Evolutionary conservation across 768 basidiomycete genomes (phyloP).

Genomic region (Clitopilus hobsonii): DNA sequence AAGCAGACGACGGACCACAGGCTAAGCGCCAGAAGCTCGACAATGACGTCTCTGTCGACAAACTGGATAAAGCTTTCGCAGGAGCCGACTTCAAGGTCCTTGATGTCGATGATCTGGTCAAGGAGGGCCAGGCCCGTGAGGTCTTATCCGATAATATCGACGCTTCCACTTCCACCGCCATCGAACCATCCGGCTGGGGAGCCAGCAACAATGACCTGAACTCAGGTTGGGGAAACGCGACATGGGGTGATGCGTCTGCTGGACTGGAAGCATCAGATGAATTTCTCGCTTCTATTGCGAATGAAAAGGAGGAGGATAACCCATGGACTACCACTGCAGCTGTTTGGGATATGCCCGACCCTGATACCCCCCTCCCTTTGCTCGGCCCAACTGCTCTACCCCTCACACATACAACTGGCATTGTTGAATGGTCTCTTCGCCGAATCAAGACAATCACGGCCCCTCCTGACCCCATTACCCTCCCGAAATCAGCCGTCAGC

Average conservation of each 20-base stretch:
- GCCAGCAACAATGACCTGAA: not conserved
- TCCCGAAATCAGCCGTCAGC: constrained; percentile 19
- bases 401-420: constrained; percentile 56
- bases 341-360: constrained; percentile 16
- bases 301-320: not conserved
- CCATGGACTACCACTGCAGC: not conserved
- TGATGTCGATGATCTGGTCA: constrained; percentile 8
- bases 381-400: constrained; percentile 57
- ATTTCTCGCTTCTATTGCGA: not conserved
- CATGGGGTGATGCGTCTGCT: constrained; percentile 3
- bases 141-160: constrained; percentile 10
- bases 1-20: constrained; percentile 7
- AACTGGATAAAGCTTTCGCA: constrained; percentile 34
- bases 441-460: constrained; percentile 43
- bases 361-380: constrained; percentile 29
- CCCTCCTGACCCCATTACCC: constrained; percentile 24
- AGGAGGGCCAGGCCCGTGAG: constrained; percentile 9
- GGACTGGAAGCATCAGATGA: not conserved
- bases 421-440: constrained; percentile 64
- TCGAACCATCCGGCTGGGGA: constrained; percentile 1
- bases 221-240: not conserved
- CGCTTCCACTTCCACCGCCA: constrained; percentile 8
- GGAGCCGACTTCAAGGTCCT: constrained; percentile 26
- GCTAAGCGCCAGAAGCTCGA: constrained; percentile 12
- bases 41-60: constrained; percentile 15